Evolutionary conservation across 1,139 yeast species (phyloP).

Genomic region (Candida pseudoviswanathii): DNA sequence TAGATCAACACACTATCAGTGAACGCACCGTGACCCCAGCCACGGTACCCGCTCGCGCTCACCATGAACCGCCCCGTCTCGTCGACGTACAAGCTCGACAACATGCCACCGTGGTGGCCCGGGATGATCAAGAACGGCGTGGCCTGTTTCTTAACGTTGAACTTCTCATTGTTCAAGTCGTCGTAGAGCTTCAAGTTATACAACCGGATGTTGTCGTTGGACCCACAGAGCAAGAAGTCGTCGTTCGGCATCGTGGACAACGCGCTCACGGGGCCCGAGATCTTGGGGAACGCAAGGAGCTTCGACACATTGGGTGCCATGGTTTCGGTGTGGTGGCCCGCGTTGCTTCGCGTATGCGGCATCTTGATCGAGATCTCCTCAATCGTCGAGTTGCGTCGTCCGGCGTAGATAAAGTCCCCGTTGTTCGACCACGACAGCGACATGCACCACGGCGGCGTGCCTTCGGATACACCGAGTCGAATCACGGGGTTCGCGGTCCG

Average conservation of each 20-base stretch:
- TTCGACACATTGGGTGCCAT: slow-evolving; percentile 54
- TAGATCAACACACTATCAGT: slow-evolving; percentile 82
- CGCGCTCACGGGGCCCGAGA: slow-evolving; percentile 90
- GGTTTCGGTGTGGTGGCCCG: slow-evolving; percentile 22
- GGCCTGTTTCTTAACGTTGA: slow-evolving; percentile 42
- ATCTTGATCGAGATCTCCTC: slow-evolving; percentile 80
- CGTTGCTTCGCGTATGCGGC: slow-evolving; percentile 39
- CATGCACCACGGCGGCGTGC: slow-evolving; percentile 94
- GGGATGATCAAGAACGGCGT: slow-evolving; percentile 66
- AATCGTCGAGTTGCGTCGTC: slow-evolving; percentile 85
- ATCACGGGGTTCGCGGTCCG: slow-evolving; percentile 55
- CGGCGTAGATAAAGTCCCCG: slow-evolving; percentile 80
- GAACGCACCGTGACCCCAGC: slow-evolving; percentile 82
- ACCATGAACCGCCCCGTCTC: slow-evolving; percentile 86
- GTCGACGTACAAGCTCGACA: slow-evolving; percentile 68
- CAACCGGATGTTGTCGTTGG: slow-evolving; percentile 84
- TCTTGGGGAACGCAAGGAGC: slow-evolving; percentile 73
- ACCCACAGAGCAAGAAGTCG: slow-evolving; percentile 80
- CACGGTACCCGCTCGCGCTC: slow-evolving; percentile 92
- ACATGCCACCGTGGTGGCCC: slow-evolving; percentile 61
- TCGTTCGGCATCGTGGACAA: slow-evolving; percentile 81
- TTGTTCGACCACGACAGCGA: slow-evolving; percentile 88
- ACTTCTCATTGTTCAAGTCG: slow-evolving; percentile 23
- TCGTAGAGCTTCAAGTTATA: slow-evolving; percentile 69
- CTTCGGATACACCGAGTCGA: slow-evolving; percentile 57